Evolutionary conservation across 257 asterid species (phyloP).

Genomic region (Handroanthus guayacan): DNA sequence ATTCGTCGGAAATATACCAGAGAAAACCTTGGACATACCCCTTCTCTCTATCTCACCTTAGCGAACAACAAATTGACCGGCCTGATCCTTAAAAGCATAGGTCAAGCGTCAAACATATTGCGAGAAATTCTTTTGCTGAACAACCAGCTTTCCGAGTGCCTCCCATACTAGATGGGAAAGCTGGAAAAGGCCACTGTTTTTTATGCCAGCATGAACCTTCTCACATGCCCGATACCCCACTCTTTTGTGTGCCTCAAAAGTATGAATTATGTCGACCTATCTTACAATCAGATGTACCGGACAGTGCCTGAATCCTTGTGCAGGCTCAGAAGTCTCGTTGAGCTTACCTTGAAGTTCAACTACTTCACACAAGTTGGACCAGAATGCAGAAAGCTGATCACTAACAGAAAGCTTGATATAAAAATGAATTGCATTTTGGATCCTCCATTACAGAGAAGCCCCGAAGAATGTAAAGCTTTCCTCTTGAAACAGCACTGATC

Average conservation of each 20-base stretch:
- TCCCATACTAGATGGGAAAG: slow-evolving; percentile 66
- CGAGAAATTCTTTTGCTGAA: slow-evolving; percentile 51
- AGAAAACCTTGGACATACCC: slow-evolving; percentile 46
- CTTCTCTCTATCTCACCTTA: slow-evolving; percentile 53
- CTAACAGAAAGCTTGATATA: slow-evolving; percentile 49
- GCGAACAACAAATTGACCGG: slow-evolving; percentile 67
- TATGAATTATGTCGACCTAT: slow-evolving; percentile 43
- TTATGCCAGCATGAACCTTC: slow-evolving; percentile 58
- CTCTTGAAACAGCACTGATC: slow-evolving; percentile 37
- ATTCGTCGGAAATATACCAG: slow-evolving; percentile 54
- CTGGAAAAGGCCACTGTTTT: slow-evolving; percentile 43
- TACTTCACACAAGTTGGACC: slow-evolving; percentile 73
- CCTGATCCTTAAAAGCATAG: slow-evolving; percentile 59
- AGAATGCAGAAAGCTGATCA: slow-evolving; percentile 56
- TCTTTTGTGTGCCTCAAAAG: slow-evolving; percentile 63
- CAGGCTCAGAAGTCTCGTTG: slow-evolving; percentile 33
- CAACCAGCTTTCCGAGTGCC: slow-evolving; percentile 65
- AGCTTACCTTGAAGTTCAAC: slow-evolving; percentile 50
- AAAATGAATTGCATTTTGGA: slow-evolving; percentile 64
- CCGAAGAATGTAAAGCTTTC: slow-evolving; percentile 48
- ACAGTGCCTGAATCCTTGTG: slow-evolving; percentile 67
- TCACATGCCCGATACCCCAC: slow-evolving; percentile 69
- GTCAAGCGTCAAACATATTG: slow-evolving; percentile 41
- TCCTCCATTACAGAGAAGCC: slow-evolving; percentile 54
- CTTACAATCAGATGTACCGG: slow-evolving; percentile 58